phyloP scores from a whole-genome alignment of 441 rosid genomes.

The Jatropha podagrica region DNA sequence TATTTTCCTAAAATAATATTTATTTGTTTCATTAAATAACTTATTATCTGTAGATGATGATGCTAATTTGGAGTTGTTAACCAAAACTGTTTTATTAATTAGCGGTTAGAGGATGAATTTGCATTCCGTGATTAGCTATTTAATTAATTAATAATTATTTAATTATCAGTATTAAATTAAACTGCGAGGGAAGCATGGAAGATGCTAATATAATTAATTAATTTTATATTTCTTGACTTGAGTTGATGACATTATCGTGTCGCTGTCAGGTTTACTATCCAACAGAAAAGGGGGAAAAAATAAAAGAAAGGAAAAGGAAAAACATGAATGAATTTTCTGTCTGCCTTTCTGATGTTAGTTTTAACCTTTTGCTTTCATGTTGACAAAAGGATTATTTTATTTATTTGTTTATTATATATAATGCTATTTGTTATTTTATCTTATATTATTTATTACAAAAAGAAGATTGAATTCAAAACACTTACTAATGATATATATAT shows the following conservation, averaged over 20 bases:
- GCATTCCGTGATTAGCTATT: neutral
- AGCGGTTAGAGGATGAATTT: neutral
- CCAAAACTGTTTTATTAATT: slow-evolving; percentile 1
- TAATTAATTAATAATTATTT: too few relatives aligned
- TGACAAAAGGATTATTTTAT: too few relatives aligned
- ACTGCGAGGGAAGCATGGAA: neutral
- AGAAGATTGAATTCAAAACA: too few relatives aligned
- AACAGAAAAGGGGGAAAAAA: neutral
- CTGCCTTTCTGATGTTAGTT: neutral
- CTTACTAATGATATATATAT: too few relatives aligned
- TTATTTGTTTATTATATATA: too few relatives aligned
- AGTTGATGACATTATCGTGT: slow-evolving; percentile 1
- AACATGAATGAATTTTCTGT: neutral
- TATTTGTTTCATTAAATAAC: neutral
- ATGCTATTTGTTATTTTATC: too few relatives aligned
- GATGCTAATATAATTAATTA: too few relatives aligned
- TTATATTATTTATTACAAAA: too few relatives aligned
- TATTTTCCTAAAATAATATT: too few relatives aligned
- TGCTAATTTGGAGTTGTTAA: neutral
- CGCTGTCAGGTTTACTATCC: slow-evolving; percentile 6
- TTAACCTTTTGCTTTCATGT: neutral
- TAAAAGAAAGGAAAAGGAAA: neutral
- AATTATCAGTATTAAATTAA: too few relatives aligned
- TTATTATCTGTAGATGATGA: neutral
- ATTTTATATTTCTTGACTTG: neutral